Evolutionary conservation across 495 filamentous ascomycete genomes (phyloP).

Genomic region (Penicillium bialowiezense): DNA sequence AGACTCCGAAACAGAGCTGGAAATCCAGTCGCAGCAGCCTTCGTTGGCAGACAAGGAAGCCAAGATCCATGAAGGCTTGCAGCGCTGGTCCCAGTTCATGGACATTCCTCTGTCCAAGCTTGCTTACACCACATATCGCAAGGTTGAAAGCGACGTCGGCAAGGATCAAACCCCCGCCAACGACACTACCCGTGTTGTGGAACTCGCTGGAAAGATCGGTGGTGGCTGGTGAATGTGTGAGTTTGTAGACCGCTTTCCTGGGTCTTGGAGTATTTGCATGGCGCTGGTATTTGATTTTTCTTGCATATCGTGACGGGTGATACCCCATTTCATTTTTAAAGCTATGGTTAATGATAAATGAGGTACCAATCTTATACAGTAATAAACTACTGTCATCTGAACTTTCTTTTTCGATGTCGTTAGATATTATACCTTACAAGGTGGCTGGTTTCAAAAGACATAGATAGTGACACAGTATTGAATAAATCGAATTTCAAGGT

Average conservation of each 20-base stretch:
- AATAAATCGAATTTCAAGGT: too few relatives aligned
- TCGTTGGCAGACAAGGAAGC: conserved; percentile 30
- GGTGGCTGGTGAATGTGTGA: conserved; percentile 76
- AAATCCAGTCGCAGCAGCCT: conserved; percentile 6
- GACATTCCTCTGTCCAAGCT: conserved; percentile 68
- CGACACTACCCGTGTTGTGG: conserved; percentile 79
- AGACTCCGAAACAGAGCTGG: conserved; percentile 35
- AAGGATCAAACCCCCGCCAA: conserved; percentile 54
- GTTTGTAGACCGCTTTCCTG: too few relatives aligned
- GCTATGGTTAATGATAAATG: conserved; percentile 1
- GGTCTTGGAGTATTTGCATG: too few relatives aligned
- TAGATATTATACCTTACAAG: too few relatives aligned
- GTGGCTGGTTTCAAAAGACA: too few relatives aligned
- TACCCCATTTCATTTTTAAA: conserved; percentile 13
- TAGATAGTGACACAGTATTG: too few relatives aligned
- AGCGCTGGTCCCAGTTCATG: conserved; percentile 70
- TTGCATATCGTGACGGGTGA: conserved; percentile 16
- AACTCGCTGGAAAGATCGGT: conserved; percentile 87
- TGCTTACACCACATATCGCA: conserved; percentile 80
- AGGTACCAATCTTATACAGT: neutral
- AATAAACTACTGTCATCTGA: too few relatives aligned
- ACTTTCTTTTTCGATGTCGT: too few relatives aligned
- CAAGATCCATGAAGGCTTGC: conserved; percentile 54
- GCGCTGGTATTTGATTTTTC: conserved; percentile 13
- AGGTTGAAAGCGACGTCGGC: conserved; percentile 92